These are phyloP conservation scores for Pythium dissimile DNA, from an alignment of 352 stramenopile genomes.

Conservation along the genomic window DNA sequence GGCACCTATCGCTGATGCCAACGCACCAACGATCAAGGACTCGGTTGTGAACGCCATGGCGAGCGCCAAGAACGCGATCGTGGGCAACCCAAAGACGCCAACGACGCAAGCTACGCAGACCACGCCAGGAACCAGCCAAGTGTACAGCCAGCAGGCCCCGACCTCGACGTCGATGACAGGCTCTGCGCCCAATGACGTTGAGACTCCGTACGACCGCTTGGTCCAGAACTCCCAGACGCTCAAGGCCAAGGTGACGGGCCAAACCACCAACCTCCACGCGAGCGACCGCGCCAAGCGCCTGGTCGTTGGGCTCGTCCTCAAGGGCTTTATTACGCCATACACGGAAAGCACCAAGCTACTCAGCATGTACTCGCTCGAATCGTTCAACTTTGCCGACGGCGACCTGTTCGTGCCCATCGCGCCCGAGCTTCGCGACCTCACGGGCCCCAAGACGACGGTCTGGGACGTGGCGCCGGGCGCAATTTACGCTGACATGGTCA, in stretches of 20 bases:
- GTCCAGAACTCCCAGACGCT: no score
- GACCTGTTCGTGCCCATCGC: slow-evolving; percentile 46
- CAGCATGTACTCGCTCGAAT: slow-evolving; percentile 11
- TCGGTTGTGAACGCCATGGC: no score
- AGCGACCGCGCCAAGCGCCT: background rate
- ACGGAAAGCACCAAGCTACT: slow-evolving; percentile 38
- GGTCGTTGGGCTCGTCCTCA: slow-evolving; percentile 21
- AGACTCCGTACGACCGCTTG: no score
- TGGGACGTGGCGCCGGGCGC: slow-evolving; percentile 20
- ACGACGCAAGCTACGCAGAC: no score
- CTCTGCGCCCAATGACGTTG: background rate
- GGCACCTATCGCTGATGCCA: no score
- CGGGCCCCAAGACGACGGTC: slow-evolving; percentile 27
- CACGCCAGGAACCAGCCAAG: no score
- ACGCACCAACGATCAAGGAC: no score
- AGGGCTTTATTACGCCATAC: slow-evolving; percentile 23
- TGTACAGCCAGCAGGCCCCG: background rate
- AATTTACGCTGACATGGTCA: slow-evolving; percentile 28
- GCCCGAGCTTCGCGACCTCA: slow-evolving; percentile 29
- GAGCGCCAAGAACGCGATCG: background rate
- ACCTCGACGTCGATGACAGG: no score
- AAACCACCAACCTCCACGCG: no score
- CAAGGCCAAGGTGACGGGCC: no score
- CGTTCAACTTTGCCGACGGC: slow-evolving; percentile 35
- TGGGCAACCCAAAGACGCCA: no score